Conservation (phyloP, 805 yeast genomes). For the Sugiyamaella boreocaroliniensis region DNA sequence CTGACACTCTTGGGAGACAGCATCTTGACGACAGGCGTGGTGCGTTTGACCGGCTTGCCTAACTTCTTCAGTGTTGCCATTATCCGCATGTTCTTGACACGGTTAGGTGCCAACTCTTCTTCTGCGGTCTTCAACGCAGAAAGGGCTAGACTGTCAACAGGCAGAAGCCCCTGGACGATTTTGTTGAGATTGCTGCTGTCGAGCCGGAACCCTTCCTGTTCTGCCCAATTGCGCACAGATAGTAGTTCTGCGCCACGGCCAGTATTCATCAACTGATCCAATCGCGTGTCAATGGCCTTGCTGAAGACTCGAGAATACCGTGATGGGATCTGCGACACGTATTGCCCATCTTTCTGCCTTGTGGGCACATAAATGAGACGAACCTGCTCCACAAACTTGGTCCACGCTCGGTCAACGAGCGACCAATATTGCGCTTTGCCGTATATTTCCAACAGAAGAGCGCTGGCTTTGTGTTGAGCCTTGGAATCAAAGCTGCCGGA, state of each 20-base stretch:
- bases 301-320: slow-evolving; percentile 5
- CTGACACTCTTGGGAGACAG: neutral
- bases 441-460: slow-evolving; percentile 6
- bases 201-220: slow-evolving; percentile 12
- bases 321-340: neutral
- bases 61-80: neutral
- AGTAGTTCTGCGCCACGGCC: slow-evolving; percentile 7
- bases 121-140: slow-evolving; percentile 15
- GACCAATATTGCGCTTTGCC: slow-evolving; percentile 9
- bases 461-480: neutral
- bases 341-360: neutral
- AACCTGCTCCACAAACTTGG: neutral
- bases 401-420: slow-evolving; percentile 8
- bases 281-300: slow-evolving; percentile 12
- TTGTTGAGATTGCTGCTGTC: slow-evolving; percentile 13
- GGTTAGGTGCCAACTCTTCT: slow-evolving; percentile 2
- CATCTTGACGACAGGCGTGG: neutral
- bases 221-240: slow-evolving; percentile 1
- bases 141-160: slow-evolving; percentile 3
- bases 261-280: slow-evolving; percentile 13
- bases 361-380: slow-evolving; percentile 1
- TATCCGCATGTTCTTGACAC: neutral
- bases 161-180: slow-evolving; percentile 8
- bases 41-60: neutral
- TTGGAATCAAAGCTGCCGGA: neutral